Evolutionary conservation across 352 stramenopile species (phyloP), one percentile per base, ranked within the genome.

Genomic region (Pythium chondricola): DNA sequence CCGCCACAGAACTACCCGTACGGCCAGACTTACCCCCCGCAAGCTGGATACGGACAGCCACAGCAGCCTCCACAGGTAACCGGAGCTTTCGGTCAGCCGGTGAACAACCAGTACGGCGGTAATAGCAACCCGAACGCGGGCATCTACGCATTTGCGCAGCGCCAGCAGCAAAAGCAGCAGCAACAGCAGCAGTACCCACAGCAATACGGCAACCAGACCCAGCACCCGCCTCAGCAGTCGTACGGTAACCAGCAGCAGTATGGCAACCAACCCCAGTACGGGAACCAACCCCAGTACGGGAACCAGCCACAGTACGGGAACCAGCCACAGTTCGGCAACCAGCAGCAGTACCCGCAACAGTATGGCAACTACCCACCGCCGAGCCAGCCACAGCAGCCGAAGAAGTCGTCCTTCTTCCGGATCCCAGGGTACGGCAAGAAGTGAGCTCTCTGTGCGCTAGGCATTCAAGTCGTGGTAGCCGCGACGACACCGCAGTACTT

Each of bases 341-440:
- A 65, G 24, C 37, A 26, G 56, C 63, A 83, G 56, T 84, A 84
- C 69, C 72, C 69, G 13, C 54, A 72, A 16, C 54, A 61, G 45
- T 71, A 69, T 31, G 65, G 59, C 40, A 61, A 63, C 16, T 58
- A 69, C 63, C 76, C 74, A 21, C 72, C 71, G 8, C 79, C 82
- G 47, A 68, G 74, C 43, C 58, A 69, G 61, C 47, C 61, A 20
- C 63, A 77, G 16, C 50, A 58, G 17, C 55, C 62, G n/a, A 88
- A 86, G 63, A 81, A 81, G 32, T 73, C 61, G 42, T 81, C 71
- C 31, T 79, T 83, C 44, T 88, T 88, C 64, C 69, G 74, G 11
- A 56, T 90, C 22, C 78, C 78, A 16, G 62, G 71, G 29, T 72
- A 76, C 63, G 84, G 83, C 63, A 90, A 86, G 65, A 86, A 85